phyloP scores from a whole-genome alignment of 202 grass and related monocot species.

The Miscanthus sacchariflorus region DNA sequence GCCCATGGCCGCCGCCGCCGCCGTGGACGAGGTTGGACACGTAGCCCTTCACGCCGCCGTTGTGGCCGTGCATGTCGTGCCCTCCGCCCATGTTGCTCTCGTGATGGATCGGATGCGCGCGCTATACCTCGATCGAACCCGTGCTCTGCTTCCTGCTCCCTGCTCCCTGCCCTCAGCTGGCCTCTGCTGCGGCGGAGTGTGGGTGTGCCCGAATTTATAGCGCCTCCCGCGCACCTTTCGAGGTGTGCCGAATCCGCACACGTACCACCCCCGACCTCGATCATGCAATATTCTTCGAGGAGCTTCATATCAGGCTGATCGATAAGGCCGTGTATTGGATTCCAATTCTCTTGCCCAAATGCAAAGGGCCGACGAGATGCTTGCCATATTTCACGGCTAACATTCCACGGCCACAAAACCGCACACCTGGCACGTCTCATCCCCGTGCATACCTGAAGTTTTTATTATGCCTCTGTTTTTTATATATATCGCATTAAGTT shows the following conservation, averaged over 20 bases:
- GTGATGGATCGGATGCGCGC: neutral
- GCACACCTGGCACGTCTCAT: slow-evolving; percentile 29
- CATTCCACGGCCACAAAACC: neutral
- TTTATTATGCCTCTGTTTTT: neutral
- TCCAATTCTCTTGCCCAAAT: slow-evolving; percentile 24
- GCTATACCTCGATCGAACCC: too few relatives aligned
- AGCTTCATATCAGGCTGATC: slow-evolving; percentile 5
- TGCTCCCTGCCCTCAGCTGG: neutral
- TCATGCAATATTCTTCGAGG: slow-evolving; percentile 36
- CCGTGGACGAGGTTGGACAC: slow-evolving; percentile 51
- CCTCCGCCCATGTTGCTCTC: slow-evolving; percentile 45
- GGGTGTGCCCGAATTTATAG: slow-evolving; percentile 34
- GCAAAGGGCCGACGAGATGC: slow-evolving; percentile 20
- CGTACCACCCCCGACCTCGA: neutral
- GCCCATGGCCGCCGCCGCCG: slow-evolving; percentile 30
- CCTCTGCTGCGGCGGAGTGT: neutral
- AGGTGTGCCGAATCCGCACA: slow-evolving; percentile 25
- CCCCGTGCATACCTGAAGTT: neutral
- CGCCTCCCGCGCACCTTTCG: neutral
- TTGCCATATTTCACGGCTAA: neutral
- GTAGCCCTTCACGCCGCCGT: slow-evolving; percentile 51
- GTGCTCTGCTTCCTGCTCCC: neutral
- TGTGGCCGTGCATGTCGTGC: slow-evolving; percentile 50
- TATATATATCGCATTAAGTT: too few relatives aligned
- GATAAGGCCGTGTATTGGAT: slow-evolving; percentile 22